Evolutionary conservation across 345 rosid species (phyloP).

Genomic region (Punica granatum): DNA sequence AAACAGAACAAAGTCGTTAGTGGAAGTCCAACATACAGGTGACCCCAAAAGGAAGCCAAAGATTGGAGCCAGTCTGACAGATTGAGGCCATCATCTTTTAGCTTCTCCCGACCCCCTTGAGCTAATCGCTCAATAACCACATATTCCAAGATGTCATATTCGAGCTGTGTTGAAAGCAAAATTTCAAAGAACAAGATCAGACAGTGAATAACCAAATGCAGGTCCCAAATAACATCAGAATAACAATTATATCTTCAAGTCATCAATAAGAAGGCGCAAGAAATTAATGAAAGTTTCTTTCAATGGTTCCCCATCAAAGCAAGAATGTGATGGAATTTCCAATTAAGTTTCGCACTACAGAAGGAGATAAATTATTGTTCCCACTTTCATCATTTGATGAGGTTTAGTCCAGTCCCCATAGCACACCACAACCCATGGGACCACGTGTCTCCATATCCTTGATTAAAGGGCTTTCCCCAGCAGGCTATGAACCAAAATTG

Average conservation of each 20-base stretch:
- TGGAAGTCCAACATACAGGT: constrained; percentile 60
- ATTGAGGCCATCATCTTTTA: constrained; percentile 97
- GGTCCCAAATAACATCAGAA: background rate
- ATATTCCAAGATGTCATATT: constrained; percentile 94
- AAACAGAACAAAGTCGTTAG: background rate
- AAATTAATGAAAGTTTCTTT: background rate
- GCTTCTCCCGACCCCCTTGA: constrained; percentile 92
- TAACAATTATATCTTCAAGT: background rate
- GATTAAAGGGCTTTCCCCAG: too few relatives aligned
- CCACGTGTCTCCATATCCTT: too few relatives aligned
- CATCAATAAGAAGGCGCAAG: background rate
- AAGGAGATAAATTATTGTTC: background rate
- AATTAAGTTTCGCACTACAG: background rate
- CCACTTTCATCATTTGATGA: too few relatives aligned
- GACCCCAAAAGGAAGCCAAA: constrained; percentile 99
- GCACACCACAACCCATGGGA: too few relatives aligned
- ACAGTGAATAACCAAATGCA: constrained; percentile 3
- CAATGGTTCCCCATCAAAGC: background rate
- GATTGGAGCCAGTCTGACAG: constrained; percentile 99
- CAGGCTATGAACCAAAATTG: background rate
- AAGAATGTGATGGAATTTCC: background rate
- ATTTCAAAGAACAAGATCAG: background rate
- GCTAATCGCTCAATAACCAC: constrained; percentile 96
- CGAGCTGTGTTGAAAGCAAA: constrained; percentile 54
- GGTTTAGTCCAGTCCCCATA: too few relatives aligned